Evolutionary conservation across 768 basidiomycete genomes (phyloP), one percentile per base, ranked within the genome.

Genomic region (Amanita thiersii): DNA sequence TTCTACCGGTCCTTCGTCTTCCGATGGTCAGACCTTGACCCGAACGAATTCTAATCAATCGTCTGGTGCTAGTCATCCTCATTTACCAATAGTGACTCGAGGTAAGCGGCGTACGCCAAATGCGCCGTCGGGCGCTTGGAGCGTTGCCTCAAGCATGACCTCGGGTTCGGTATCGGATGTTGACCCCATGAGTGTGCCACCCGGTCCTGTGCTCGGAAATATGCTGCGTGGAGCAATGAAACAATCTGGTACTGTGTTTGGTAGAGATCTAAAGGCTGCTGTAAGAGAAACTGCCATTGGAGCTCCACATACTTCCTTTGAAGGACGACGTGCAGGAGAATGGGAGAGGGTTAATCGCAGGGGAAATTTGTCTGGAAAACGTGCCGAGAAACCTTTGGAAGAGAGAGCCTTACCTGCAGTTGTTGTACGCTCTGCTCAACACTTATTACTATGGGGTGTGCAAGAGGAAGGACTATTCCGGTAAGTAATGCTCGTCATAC

Each of bases 401-500:
- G 58, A 55, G 37, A 65, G 78, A 32, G 59, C 60, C 51, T 50
- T 92, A 29, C 86, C 89, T 30, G 87, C 86, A 0, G 62, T 92
- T 17, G 78, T 89, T 19, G 77, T 85, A 37, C 68, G 89, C 44
- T 92, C 87, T 58, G 79, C 82, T 2, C 84, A 91, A 53, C 88
- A 91, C 62, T 54, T 91, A 42, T 61, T 86, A 54, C 63, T 72
- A 17, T 91, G 89, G 86, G 88, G 89, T 34, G 61, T 90, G 9
- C 77, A 86, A 56, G 88, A 91, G 57, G 86, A 90, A 57, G 88
- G 88, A 3, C 63, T 91, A 32, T 91, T 91, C 57, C 74, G 87
- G 88, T 86, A 52, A 51, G 79, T 60, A 10, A 26, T 35, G 31
- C 17, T 28, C 19, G 35, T 20, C 34, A n/a, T 29, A 18, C 54